Conservation (phyloP, 2,329 filamentous ascomycete species). For the Claviceps lovelessii region DNA sequence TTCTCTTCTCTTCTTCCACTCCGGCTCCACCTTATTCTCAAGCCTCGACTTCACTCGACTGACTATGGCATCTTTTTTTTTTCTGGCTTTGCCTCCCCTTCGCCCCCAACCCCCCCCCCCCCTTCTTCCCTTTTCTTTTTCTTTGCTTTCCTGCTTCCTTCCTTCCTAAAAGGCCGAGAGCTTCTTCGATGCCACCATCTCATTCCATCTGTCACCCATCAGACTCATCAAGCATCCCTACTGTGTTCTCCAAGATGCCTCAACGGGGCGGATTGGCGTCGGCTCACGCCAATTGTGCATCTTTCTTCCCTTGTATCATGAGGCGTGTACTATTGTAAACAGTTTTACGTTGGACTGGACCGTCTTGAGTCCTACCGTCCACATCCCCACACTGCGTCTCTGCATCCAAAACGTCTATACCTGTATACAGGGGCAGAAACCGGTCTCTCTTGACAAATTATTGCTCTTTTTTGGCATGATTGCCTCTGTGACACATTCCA, state of each 20-base stretch:
- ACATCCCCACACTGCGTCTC: neutral
- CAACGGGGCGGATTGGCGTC: neutral
- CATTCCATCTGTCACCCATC: conserved; percentile 3
- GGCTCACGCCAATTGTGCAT: conserved; percentile 1
- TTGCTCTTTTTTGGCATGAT: conserved; percentile 2
- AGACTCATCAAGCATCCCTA: conserved; percentile 4
- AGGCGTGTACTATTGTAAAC: conserved; percentile 1
- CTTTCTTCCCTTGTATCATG: conserved; percentile 1
- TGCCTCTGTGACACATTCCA: conserved; percentile 1
- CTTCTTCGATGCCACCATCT: neutral
- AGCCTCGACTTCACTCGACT: neutral
- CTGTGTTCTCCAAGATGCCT: conserved; percentile 1
- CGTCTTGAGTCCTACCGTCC: neutral
- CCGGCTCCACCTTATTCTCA: too few species aligned
- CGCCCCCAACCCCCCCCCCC: neutral
- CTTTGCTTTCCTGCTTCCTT: neutral
- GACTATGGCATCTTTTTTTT: neutral
- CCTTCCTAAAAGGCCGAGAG: neutral
- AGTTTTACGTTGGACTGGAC: conserved; percentile 1
- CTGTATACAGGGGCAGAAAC: neutral
- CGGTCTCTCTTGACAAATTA: neutral
- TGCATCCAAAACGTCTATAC: conserved; percentile 3
- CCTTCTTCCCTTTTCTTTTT: neutral
- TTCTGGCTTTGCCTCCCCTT: neutral
- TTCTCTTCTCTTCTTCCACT: neutral